phyloP scores from a whole-genome alignment of 2,329 filamentous ascomycete species.

The Phoma sp. region DNA sequence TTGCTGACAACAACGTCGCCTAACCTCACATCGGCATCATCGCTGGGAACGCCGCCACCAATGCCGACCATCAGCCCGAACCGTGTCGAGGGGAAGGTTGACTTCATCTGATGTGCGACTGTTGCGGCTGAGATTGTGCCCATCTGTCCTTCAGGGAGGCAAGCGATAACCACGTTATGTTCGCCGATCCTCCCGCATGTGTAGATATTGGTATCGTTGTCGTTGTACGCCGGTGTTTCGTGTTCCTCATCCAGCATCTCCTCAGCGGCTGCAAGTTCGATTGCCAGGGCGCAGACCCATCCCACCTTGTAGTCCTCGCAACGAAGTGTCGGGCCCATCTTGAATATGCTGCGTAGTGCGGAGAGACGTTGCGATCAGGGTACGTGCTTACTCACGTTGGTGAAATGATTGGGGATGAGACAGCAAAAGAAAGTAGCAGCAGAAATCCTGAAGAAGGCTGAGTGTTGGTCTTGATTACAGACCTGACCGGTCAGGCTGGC shows the following conservation, averaged over 20 bases:
- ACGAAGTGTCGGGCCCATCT: not conserved
- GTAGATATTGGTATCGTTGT: conserved; percentile 5
- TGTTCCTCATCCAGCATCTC: conserved; percentile 4
- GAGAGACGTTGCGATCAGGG: not conserved
- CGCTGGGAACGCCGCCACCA: conserved; percentile 5
- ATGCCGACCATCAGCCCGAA: conserved; percentile 13
- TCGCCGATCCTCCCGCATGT: not conserved
- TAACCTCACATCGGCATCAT: conserved; percentile 2
- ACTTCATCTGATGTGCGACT: conserved; percentile 34
- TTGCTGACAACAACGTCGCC: conserved; percentile 10
- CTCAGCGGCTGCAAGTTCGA: not conserved
- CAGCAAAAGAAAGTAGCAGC: not conserved
- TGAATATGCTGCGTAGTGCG: not conserved
- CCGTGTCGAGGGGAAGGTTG: conserved; percentile 36
- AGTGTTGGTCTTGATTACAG: not conserved
- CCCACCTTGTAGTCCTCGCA: conserved; percentile 21
- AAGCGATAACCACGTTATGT: conserved; percentile 3
- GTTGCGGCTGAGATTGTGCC: conserved; percentile 40
- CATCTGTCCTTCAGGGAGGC: conserved; percentile 13
- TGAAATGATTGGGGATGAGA: not conserved
- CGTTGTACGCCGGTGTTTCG: not conserved
- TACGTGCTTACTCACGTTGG: not conserved
- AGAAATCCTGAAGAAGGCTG: not conserved
- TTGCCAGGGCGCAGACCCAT: conserved; percentile 19
- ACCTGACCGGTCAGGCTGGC: not conserved